phyloP scores from a whole-genome alignment of 2,329 filamentous ascomycete species.

The Pseudogymnoascus sp. region DNA sequence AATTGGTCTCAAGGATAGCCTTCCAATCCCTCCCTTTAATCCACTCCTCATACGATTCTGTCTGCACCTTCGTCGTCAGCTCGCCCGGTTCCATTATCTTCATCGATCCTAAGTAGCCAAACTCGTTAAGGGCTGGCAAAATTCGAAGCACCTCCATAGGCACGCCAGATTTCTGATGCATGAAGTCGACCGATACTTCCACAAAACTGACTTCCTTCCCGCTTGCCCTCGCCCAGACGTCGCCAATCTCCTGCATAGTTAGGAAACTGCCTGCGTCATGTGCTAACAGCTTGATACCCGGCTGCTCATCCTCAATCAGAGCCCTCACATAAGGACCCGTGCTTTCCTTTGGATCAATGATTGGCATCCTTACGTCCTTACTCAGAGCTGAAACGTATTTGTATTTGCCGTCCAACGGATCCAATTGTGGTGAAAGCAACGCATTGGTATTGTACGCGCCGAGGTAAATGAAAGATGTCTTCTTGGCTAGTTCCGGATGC shows the following conservation, averaged over 20 bases:
- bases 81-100: conserved; percentile 31
- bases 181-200: conserved; percentile 25
- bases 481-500: conserved; percentile 22
- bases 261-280: conserved; percentile 31
- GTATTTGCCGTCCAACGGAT: conserved; percentile 26
- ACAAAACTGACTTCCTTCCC: conserved; percentile 30
- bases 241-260: conserved; percentile 26
- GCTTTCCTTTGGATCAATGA: conserved; percentile 32
- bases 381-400: conserved; percentile 25
- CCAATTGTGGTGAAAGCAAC: conserved; percentile 13
- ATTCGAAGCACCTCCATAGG: conserved; percentile 32
- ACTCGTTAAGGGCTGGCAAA: conserved; percentile 30
- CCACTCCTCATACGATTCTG: conserved; percentile 26
- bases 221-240: conserved; percentile 30
- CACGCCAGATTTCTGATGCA: conserved; percentile 29
- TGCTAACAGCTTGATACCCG: conserved; percentile 35
- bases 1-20: not conserved
- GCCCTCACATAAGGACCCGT: conserved; percentile 37
- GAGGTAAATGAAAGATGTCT: conserved; percentile 27
- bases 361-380: conserved; percentile 26
- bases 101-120: conserved; percentile 34
- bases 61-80: conserved; percentile 29
- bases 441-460: conserved; percentile 18
- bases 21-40: conserved; percentile 14
- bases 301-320: conserved; percentile 32